phyloP scores from a whole-genome alignment of 2,329 filamentous ascomycete species.

The Alternaria brassicicola region DNA sequence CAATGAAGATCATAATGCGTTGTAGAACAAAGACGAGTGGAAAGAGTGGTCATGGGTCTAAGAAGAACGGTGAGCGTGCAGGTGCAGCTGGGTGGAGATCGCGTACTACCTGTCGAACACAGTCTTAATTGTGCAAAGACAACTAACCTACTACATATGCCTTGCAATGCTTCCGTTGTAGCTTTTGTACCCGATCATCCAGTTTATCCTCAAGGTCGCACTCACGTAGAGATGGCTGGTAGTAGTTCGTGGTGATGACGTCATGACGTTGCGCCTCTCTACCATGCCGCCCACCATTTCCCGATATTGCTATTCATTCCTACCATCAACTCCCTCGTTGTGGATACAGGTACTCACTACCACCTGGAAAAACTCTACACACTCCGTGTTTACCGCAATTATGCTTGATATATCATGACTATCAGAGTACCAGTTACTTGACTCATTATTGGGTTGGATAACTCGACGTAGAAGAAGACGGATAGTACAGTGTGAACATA shows the following conservation, averaged over 20 bases:
- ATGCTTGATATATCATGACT: neutral
- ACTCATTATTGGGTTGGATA: neutral
- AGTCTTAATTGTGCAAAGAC: neutral
- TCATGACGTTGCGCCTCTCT: neutral
- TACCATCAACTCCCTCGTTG: neutral
- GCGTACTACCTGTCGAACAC: neutral
- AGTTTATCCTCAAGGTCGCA: neutral
- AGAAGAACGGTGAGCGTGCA: slow-evolving; percentile 1
- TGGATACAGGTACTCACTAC: neutral
- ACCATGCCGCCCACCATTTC: neutral
- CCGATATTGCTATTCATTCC: neutral
- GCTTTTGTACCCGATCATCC: neutral
- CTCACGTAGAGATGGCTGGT: neutral
- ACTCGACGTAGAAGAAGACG: no score
- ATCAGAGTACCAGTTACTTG: neutral
- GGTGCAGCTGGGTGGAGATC: neutral
- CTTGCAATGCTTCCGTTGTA: neutral
- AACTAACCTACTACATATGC: neutral
- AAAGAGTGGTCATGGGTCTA: neutral
- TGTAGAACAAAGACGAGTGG: neutral
- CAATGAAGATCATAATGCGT: neutral
- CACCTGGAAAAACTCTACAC: no score
- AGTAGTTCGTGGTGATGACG: neutral
- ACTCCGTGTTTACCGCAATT: neutral
- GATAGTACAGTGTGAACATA: neutral